phyloP scores from a whole-genome alignment of 805 yeast species.

The Metschnikowia gruessii region DNA sequence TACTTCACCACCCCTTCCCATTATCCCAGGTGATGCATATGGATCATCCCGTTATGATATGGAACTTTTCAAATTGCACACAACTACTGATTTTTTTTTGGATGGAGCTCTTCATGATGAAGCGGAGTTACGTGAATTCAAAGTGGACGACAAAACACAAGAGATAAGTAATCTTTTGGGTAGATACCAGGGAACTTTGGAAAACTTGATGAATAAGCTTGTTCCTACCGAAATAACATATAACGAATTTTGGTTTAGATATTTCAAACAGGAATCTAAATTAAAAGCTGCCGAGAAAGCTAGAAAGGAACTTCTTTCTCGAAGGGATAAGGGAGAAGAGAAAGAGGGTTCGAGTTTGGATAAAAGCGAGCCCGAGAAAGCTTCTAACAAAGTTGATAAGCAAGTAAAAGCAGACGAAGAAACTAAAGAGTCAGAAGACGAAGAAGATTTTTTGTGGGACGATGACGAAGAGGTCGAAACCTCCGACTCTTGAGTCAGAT shows the following conservation, averaged over 20 bases:
- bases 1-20: constrained; percentile 12
- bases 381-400: neutral
- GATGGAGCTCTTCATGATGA: constrained; percentile 17
- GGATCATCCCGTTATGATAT: constrained; percentile 40
- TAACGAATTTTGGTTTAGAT: constrained; percentile 70
- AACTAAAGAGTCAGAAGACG: constrained; percentile 45
- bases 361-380: neutral
- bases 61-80: constrained; percentile 41
- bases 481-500: neutral
- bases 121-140: constrained; percentile 27
- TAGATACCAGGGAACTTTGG: constrained; percentile 47
- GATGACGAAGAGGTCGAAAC: constrained; percentile 5
- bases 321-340: neutral
- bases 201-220: constrained; percentile 52
- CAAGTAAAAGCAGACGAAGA: constrained; percentile 44
- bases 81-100: constrained; percentile 25
- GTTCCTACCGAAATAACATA: constrained; percentile 66
- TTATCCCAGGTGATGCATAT: constrained; percentile 25
- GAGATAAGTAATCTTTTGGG: constrained; percentile 48
- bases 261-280: constrained; percentile 51
- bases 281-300: constrained; percentile 61
- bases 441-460: constrained; percentile 10
- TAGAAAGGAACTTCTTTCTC: constrained; percentile 58
- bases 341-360: constrained; percentile 25
- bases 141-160: constrained; percentile 47